Evolutionary conservation across 305 asterid genomes (phyloP).

Genomic region (Fraxinus floribunda): DNA sequence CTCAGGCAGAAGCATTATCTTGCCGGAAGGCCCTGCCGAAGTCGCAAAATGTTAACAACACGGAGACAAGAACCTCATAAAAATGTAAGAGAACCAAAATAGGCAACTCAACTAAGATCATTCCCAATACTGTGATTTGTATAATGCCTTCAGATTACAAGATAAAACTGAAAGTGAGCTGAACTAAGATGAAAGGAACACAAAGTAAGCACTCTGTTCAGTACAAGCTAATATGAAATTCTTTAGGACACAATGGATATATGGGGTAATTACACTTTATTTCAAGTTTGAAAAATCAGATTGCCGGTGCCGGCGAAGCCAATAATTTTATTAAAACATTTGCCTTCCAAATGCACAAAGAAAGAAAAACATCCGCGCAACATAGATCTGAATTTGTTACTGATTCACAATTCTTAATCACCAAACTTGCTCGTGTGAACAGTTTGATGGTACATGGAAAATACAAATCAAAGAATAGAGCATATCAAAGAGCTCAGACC

Average conservation of each 20-base stretch:
- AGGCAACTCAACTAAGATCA: neutral
- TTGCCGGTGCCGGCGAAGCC: neutral
- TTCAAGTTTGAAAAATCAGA: neutral
- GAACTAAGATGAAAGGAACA: neutral
- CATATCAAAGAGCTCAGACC: neutral
- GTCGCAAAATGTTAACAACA: constrained; percentile 9
- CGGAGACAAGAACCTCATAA: neutral
- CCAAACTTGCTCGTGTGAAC: neutral
- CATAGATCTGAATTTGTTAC: neutral
- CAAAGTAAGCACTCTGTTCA: neutral
- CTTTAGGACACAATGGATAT: neutral
- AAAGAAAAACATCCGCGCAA: neutral
- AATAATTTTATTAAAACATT: neutral
- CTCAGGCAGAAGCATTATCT: constrained; percentile 95
- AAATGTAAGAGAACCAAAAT: neutral
- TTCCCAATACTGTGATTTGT: neutral
- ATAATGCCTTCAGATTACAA: neutral
- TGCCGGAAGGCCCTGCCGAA: constrained; percentile 89
- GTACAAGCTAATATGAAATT: neutral
- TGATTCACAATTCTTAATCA: neutral
- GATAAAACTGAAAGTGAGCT: neutral
- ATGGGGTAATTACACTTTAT: neutral
- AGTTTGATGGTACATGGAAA: neutral
- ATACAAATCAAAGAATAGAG: neutral
- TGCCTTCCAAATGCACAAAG: neutral